These are phyloP conservation scores for Ulota crispa DNA, from an alignment of 225 moss, liverwort and hornwort genomes.

Conservation along the genomic window DNA sequence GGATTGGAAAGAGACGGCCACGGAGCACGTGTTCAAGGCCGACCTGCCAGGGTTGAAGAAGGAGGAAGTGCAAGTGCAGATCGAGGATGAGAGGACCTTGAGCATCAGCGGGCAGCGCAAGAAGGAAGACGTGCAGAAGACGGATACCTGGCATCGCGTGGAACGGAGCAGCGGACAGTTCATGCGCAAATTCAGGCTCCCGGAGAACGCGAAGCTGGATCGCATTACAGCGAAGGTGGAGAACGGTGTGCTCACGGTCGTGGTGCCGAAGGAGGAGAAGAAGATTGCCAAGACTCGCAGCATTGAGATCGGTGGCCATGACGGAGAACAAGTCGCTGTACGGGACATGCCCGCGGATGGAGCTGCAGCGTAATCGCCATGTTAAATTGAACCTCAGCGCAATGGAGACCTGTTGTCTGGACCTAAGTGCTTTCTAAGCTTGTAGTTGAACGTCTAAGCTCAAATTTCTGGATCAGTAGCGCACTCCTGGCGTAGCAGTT, in stretches of 20 bases:
- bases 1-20: no score
- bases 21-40: no score
- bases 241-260: background rate
- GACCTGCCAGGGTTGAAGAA: background rate
- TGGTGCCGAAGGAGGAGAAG: background rate
- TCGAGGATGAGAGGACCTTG: background rate
- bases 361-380: background rate
- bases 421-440: background rate
- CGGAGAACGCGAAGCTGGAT: background rate
- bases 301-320: background rate
- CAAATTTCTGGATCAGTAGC: no score
- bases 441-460: no score
- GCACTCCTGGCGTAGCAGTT: background rate
- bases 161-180: background rate
- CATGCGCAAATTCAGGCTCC: background rate
- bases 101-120: background rate
- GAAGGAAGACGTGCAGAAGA: background rate
- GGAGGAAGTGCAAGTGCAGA: background rate
- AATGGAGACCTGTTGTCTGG: background rate
- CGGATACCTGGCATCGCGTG: background rate
- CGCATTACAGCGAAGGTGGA: background rate
- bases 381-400: background rate
- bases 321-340: background rate
- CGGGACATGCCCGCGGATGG: background rate
- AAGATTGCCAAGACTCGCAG: background rate